Evolutionary conservation across 805 yeast species (phyloP).

Genomic region (Pichia eremophila): DNA sequence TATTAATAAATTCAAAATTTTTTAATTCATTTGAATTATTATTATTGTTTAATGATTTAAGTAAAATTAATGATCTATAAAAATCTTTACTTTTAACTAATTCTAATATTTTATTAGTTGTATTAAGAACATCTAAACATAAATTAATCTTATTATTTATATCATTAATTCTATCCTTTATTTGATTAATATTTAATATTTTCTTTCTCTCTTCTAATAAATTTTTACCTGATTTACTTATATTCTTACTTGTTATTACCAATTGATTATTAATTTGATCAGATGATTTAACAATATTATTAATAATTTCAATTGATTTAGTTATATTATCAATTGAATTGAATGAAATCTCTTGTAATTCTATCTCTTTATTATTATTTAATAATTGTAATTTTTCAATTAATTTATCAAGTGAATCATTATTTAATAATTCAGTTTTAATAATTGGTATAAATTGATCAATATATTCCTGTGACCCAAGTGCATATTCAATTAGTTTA

Average conservation of each 20-base stretch:
- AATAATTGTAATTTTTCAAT: slow-evolving; percentile 46
- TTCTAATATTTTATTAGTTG: slow-evolving; percentile 78
- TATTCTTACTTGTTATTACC: slow-evolving; percentile 42
- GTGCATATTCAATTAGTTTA: slow-evolving; percentile 26
- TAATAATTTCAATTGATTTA: slow-evolving; percentile 53
- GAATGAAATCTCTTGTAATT: slow-evolving; percentile 53
- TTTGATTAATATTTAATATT: slow-evolving; percentile 51
- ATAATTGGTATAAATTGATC: slow-evolving; percentile 76
- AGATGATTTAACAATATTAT: slow-evolving; percentile 50
- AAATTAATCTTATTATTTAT: slow-evolving; percentile 59
- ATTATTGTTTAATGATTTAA: slow-evolving; percentile 63
- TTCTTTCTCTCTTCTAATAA: slow-evolving; percentile 54
- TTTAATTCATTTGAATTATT: slow-evolving; percentile 51
- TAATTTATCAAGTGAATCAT: slow-evolving; percentile 46
- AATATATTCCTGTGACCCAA: slow-evolving; percentile 57
- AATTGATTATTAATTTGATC: slow-evolving; percentile 47
- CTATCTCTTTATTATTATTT: slow-evolving; percentile 51
- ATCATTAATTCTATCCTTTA: slow-evolving; percentile 58
- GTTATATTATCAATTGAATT: slow-evolving; percentile 47
- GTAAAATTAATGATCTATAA: slow-evolving; percentile 76
- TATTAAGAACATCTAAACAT: slow-evolving; percentile 74
- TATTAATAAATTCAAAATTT: slow-evolving; percentile 64
- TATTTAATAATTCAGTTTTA: slow-evolving; percentile 46
- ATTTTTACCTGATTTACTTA: slow-evolving; percentile 57
- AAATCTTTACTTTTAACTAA: slow-evolving; percentile 65